Evolutionary conservation across 257 asterid genomes (phyloP), one percentile per base, ranked within the genome.

Genomic region (Solanum sparsipilum): DNA sequence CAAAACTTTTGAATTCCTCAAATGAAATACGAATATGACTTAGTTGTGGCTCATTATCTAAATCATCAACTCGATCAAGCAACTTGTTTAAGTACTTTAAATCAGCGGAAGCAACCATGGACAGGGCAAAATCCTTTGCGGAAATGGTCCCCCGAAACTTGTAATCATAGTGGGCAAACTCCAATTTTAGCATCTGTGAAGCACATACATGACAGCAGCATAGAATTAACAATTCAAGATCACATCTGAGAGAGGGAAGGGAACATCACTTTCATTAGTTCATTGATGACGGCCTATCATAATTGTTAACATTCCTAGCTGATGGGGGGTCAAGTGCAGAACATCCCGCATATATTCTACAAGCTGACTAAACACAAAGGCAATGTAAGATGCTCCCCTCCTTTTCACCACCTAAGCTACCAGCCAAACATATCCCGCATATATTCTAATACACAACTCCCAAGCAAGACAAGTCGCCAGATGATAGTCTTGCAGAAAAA

Each of bases 101-200:
- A 90, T 96, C 98, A 56, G 99, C 98, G 60, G 99, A 94, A 71
- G 98, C 98, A 87, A 95, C 98, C 98, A 94, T 91, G 82, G 99
- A 94, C 84, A 94, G 88, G 23, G 98, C 96, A 89, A 96, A 95
- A 92, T 96, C 98, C 91, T 96, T 96, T 68, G 96, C 96, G 21
- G 98, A 91, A 90, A 96, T 95, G 87, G 94, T 93, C 90, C 99
- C 98, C 87, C 88, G 93, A 78, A 87, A 90, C 92, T 94, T 94
- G 88, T 91, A 94, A 90, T 96, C 99, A 87, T 96, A 96, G 89
- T 96, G 98, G 78, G 93, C 92, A 90, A 96, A 96, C 92, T 96
- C 99, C 94, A 96, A 89, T 81, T 87, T 91, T 87, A 93, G 92
- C 88, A 95, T 93, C 99, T 96, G 94, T 35, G 76, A 67, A 76